These are phyloP conservation scores for Ceratobasidium sp. DNA, from an alignment of 1,284 basidiomycete species.

Conservation along the genomic window DNA sequence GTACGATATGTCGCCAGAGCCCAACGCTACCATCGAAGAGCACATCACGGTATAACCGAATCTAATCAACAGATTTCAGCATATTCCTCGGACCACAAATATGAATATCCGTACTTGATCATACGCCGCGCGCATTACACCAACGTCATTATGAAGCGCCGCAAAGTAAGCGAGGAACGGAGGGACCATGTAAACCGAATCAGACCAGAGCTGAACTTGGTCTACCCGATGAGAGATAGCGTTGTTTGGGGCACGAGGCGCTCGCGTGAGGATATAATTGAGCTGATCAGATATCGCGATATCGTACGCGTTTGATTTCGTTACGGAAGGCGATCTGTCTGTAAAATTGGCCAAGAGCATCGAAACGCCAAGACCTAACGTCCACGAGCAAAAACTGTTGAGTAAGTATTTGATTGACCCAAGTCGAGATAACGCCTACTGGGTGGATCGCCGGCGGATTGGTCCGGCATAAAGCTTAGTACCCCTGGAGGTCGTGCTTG, in stretches of 20 bases:
- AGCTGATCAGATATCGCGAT: constrained; percentile 80
- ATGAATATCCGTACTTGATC: constrained; percentile 85
- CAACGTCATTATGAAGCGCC: constrained; percentile 74
- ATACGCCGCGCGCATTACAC: constrained; percentile 78
- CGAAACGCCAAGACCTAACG: constrained; percentile 53
- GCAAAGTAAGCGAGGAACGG: constrained; percentile 95
- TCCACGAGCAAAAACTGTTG: not conserved
- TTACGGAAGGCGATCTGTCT: constrained; percentile 74
- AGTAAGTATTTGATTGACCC: not conserved
- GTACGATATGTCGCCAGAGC: constrained; percentile 78
- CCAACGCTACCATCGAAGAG: constrained; percentile 60
- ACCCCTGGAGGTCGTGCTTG: constrained; percentile 52
- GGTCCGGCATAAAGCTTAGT: constrained; percentile 60
- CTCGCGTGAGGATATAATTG: constrained; percentile 74
- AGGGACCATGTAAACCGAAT: constrained; percentile 90
- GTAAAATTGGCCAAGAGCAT: constrained; percentile 85
- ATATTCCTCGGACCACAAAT: constrained; percentile 58
- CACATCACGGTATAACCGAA: constrained; percentile 63
- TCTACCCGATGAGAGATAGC: constrained; percentile 84
- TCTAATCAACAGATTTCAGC: constrained; percentile 54
- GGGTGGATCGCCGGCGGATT: constrained; percentile 85
- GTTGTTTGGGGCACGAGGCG: constrained; percentile 78
- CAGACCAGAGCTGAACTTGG: constrained; percentile 76
- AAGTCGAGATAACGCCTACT: constrained; percentile 52
- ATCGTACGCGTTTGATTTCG: constrained; percentile 66